Conservation (phyloP, 2,329 filamentous ascomycete species). For the Cladosporium sp. region DNA sequence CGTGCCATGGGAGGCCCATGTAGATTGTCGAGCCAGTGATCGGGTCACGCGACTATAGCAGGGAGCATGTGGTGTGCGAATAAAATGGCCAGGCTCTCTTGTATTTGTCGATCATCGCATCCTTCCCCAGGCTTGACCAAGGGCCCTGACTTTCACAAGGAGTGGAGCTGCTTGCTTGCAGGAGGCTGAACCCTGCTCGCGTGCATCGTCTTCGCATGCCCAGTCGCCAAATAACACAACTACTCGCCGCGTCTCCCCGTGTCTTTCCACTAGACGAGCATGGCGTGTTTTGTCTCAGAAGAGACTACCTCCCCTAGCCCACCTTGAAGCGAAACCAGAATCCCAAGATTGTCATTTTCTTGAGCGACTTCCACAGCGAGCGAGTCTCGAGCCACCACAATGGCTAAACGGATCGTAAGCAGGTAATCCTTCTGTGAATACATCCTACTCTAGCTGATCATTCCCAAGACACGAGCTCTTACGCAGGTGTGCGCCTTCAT, state of each 20-base stretch:
- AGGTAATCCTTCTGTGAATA: background rate
- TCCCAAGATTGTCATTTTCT: background rate
- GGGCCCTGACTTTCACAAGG: constrained; percentile 1
- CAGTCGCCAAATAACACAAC: background rate
- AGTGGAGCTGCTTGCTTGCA: background rate
- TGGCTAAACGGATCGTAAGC: constrained; percentile 19
- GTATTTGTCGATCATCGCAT: background rate
- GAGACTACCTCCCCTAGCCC: background rate
- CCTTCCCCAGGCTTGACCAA: background rate
- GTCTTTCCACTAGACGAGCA: background rate
- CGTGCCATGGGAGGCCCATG: constrained; percentile 14
- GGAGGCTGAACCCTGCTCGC: constrained; percentile 4
- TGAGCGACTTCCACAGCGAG: background rate
- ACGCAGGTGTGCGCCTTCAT: constrained; percentile 71
- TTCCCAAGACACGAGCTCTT: constrained; percentile 57
- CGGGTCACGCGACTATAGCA: background rate
- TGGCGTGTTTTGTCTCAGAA: background rate
- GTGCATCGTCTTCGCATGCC: constrained; percentile 5
- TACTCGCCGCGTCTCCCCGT: background rate
- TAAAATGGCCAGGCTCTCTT: constrained; percentile 13
- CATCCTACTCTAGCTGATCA: background rate
- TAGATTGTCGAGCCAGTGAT: background rate
- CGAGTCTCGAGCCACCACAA: background rate
- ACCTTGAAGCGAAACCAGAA: background rate
- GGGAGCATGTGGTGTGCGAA: background rate